These are phyloP conservation scores for Lentithecium fluviatile DNA, from an alignment of 495 filamentous ascomycete species.

Conservation along the genomic window DNA sequence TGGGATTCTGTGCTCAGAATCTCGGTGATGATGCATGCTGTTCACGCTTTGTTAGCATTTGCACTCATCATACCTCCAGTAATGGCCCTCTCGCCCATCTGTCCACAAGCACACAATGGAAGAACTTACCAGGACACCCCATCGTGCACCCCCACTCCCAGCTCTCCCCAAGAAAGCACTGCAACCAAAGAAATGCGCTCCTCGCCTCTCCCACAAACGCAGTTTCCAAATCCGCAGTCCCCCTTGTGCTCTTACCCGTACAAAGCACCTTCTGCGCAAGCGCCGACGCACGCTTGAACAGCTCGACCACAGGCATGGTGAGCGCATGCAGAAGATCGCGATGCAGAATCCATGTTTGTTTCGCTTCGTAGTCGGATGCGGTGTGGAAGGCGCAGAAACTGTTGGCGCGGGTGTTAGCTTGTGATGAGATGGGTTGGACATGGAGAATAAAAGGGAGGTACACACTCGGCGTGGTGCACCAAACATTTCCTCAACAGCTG, in stretches of 20 bases:
- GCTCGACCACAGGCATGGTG: conserved; percentile 57
- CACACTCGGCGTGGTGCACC: conserved; percentile 40
- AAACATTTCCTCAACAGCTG: conserved; percentile 48
- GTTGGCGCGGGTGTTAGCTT: conserved; percentile 1
- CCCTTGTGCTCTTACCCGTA: conserved; percentile 48
- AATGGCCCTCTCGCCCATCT: too few relatives aligned
- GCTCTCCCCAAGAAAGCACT: conserved; percentile 59
- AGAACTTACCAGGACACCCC: conserved; percentile 51
- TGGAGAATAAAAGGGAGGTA: conserved; percentile 43
- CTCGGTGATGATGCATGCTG: conserved; percentile 54
- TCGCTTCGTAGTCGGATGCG: conserved; percentile 45
- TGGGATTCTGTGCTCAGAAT: conserved; percentile 59
- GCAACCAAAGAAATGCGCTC: conserved; percentile 60
- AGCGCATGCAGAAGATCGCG: conserved; percentile 62
- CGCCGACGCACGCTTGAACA: conserved; percentile 54
- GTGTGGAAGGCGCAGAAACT: conserved; percentile 55
- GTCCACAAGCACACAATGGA: too few relatives aligned
- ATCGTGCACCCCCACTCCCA: conserved; percentile 58
- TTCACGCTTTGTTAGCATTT: neutral
- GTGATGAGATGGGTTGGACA: conserved; percentile 25
- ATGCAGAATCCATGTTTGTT: conserved; percentile 49
- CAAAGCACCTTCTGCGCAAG: conserved; percentile 52
- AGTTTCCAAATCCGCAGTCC: conserved; percentile 59
- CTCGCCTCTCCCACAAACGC: conserved; percentile 59
- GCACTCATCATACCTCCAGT: neutral